Base-by-base conservation (phyloP, 2,329 filamentous ascomycete species). In the Verticillium albo-atrum region DNA sequence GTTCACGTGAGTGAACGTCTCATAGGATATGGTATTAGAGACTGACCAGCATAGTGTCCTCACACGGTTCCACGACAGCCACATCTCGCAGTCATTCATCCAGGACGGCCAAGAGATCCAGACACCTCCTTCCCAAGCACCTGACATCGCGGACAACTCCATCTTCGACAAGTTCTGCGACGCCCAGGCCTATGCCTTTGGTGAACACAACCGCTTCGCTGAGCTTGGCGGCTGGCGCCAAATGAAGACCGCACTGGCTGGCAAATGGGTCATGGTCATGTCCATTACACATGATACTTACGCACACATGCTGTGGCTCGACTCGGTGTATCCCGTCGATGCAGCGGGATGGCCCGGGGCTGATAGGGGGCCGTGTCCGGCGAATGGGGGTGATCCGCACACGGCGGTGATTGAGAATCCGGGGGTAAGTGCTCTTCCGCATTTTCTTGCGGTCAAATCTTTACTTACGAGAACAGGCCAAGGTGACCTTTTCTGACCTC, bases 21-120 rank as follows among this genome's bases (percentile, higher is more conserved):
- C 34, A n/a, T 7, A 3, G 50, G 1, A 12, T 6, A 20, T 34
- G 5, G 4, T 30, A 32, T 15, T 17, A 15, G 34, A 3, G 20
- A 14, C 26, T 25, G 5, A 30, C 9, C 15, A 7, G 26, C 14
- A 7, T 53, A 68, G 82, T 3, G 84, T 89, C 3, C 81, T 88
- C 47, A 89, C 85, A 3, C 85, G 85, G 64, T 88, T 88, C 55
- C 60, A 63, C 30, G 67, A 61, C n/a, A 71, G 71, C 47, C 75
- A 81, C 64, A 83, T 88, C 71, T 78, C 79, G 63, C 83, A 85
- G 65, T 79, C 84, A 72, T 89, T 87, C 69, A 76, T 88, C 52
- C 86, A 89, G 72, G 73, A 82, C 71, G 83, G 82, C 63, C 74
- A 77, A 55, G 77, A 82, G 57, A 83, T 86, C 64, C 74, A 82